Evolutionary conservation across 1,284 basidiomycete species (phyloP), one percentile per base, ranked within the genome.

Genomic region (Rhodotorula sp.): DNA sequence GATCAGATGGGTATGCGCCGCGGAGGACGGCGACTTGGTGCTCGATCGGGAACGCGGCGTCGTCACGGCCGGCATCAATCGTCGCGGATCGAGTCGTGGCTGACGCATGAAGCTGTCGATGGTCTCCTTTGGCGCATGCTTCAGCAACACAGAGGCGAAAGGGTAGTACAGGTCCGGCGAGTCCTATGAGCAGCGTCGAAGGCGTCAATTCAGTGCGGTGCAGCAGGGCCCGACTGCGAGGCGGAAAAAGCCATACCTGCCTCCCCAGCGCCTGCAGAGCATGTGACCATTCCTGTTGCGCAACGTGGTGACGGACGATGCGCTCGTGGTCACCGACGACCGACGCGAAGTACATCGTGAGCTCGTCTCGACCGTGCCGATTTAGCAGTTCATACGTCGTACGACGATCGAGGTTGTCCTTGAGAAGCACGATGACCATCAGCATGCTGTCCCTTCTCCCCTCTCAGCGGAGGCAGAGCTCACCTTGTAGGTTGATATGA

Each of bases 311-410:
- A 75, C 93, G 90, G n/a, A 95, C 86, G 12, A 98, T 92, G 15
- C 90, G 87, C 69, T 88, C 88, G 77, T 86, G 85, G 79, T 98
- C 95, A 18, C 90, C 89, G 57, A 94, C 86, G 17, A 89, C 84
- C 6, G 86, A 87, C 6, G 96, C 95, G 79, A 89, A 99, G 80
- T 92, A 90, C 7, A 99, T 85, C 76, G 95, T 92, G 81, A 98
- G 88, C 78, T 97, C 93, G 20, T 88, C 91, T 53, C 95, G 86
- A 0, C 95, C 96, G 79, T 99, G 95, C 15, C 90, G 89, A 80
- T 91, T 88, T 69, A 98, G 93, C 29, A 99, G 86, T 71, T 96
- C 93, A 79, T 96, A 98, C 0, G 92, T 86, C 0, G 93, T 93
- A 54, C 86, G 85, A 10, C 86, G 86, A 76, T 98, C 91, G 53